Evolutionary conservation across 257 asterid genomes (phyloP), one percentile per base, ranked within the genome.

Genomic region (Dorcoceras hygrometricum): DNA sequence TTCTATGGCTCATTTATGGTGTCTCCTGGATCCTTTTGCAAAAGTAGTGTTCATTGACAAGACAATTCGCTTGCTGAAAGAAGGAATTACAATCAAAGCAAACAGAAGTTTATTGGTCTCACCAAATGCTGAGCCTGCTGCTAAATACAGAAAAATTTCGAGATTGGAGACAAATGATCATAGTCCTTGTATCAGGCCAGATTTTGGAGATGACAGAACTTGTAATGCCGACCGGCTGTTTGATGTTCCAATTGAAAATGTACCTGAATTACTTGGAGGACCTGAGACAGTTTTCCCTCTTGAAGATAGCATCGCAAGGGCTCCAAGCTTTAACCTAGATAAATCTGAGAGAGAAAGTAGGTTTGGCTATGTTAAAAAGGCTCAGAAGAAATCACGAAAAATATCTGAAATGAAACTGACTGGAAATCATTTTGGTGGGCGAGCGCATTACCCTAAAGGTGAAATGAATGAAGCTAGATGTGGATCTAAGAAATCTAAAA

Each of bases 1-100:
- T 57, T 66, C 84, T 28, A 79, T 87, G 95, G 93, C 95, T 78
- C 82, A 80, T 71, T 46, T 84, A 67, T 94, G 99, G 99, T 85
- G 79, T 72, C 95, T 94, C 78, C 82, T 94, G 74, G 96, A 94
- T 82, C 99, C 99, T 19, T 94, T 86, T 79, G 96, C 95, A 50
- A 82, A 77, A 74, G 92, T 80, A 36, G 88, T 94, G 79, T 94
- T 94, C 90, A 85, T 94, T 65, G 95, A 82, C 70, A 94, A 87
- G 80, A 79, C 85, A 61, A 73, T 88, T 74, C 93, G 95, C 68
- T 75, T 73, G 69, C 89, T 94, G 63, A 94, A 85, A 84, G 86
- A 80, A 71, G 99, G 99, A 66, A 85, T 75, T 71, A 46, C 80
- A 22, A 88, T 90, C 59, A 82, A 81, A 82, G 86, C 87, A 54